Conservation (phyloP, 2,329 filamentous ascomycete species). For the Albophoma yamanashiensis region DNA sequence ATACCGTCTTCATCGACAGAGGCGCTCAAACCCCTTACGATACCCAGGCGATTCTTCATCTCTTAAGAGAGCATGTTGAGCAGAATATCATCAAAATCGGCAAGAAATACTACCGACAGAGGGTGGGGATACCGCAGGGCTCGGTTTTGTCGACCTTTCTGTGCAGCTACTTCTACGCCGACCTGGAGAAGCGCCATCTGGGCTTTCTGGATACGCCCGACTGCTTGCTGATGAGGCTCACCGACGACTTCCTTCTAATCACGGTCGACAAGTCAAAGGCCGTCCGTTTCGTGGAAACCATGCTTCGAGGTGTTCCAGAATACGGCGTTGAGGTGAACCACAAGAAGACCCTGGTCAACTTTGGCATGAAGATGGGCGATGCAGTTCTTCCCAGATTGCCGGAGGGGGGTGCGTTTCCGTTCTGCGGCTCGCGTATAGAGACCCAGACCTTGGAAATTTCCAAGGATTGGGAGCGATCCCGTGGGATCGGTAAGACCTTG, state of each 20-base stretch:
- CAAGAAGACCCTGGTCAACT: constrained; percentile 77
- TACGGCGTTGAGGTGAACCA: constrained; percentile 74
- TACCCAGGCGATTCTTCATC: constrained; percentile 49
- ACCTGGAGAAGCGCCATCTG: constrained; percentile 63
- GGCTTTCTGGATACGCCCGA: constrained; percentile 47
- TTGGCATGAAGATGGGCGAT: constrained; percentile 51
- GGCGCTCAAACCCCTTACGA: constrained; percentile 46
- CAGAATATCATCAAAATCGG: constrained; percentile 82
- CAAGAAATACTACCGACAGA: constrained; percentile 81
- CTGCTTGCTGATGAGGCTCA: constrained; percentile 66
- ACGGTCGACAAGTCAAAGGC: constrained; percentile 61
- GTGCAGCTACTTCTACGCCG: constrained; percentile 93
- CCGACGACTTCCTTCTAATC: constrained; percentile 89
- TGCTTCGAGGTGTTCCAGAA: constrained; percentile 67
- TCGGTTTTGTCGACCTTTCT: constrained; percentile 78
- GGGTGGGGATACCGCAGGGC: constrained; percentile 82
- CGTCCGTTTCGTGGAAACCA: constrained; percentile 59
- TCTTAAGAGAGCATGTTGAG: constrained; percentile 71
- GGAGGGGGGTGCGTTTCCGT: constrained; percentile 55
- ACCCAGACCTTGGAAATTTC: constrained; percentile 62
- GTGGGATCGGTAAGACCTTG: constrained; percentile 33
- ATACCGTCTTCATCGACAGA: constrained; percentile 70
- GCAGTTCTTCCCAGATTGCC: constrained; percentile 37
- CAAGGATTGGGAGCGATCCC: constrained; percentile 51
- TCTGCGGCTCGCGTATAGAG: constrained; percentile 75